Percentiles rank a stretch among this genome's conserved stretches.
phyloP scores from a whole-genome alignment of 1,284 basidiomycete genomes.

The Ustilago curta region DNA sequence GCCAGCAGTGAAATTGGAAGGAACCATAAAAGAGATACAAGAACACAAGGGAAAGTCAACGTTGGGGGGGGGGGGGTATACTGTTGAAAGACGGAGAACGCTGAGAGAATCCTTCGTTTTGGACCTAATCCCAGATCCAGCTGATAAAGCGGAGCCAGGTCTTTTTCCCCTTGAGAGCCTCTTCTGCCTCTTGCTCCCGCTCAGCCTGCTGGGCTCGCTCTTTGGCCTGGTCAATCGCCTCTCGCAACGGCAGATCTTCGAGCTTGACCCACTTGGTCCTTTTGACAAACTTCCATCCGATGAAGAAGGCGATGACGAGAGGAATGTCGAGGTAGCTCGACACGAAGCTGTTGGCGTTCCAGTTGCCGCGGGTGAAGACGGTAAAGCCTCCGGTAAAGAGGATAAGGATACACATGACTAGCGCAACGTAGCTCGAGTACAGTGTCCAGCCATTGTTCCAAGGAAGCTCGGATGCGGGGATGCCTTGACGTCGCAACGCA shows the following conservation, averaged over 20 bases:
- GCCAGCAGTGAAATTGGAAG: too few species aligned
- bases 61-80: neutral
- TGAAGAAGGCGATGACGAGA: constrained; percentile 81
- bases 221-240: constrained; percentile 28
- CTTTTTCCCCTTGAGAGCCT: constrained; percentile 15
- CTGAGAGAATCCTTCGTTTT: neutral
- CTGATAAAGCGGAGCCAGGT: constrained; percentile 32
- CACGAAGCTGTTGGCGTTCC: constrained; percentile 76
- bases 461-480: constrained; percentile 72
- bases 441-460: constrained; percentile 70
- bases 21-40: too few species aligned
- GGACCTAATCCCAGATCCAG: constrained; percentile 44
- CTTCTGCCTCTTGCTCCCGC: constrained; percentile 22
- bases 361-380: constrained; percentile 55
- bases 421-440: constrained; percentile 44
- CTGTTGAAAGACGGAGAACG: neutral
- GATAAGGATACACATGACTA: constrained; percentile 43
- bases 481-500: constrained; percentile 75
- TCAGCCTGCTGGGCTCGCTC: constrained; percentile 15
- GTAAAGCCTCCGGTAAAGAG: constrained; percentile 70
- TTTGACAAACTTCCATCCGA: constrained; percentile 61
- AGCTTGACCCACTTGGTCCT: constrained; percentile 41
- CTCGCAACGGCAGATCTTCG: constrained; percentile 28
- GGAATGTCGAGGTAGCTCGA: constrained; percentile 82
- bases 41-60: neutral